These are phyloP conservation scores for Huntiella savannae DNA, from an alignment of 2,329 filamentous ascomycete species.

Conservation along the genomic window DNA sequence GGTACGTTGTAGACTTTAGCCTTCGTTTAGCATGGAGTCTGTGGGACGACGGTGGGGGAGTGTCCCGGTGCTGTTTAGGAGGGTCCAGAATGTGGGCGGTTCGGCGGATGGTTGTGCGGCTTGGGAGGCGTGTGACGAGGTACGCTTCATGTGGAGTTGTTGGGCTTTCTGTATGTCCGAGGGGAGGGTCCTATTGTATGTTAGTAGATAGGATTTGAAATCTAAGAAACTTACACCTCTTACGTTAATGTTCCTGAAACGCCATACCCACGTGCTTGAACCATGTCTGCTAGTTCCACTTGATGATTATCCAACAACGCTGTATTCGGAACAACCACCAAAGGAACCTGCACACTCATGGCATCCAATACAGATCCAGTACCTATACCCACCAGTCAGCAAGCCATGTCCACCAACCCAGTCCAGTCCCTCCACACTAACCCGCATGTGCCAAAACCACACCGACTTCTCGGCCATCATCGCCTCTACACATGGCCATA, in stretches of 20 bases:
- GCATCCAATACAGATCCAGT: conserved; percentile 79
- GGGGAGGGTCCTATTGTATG: background rate
- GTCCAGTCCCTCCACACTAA: conserved; percentile 23
- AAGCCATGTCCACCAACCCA: background rate
- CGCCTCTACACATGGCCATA: conserved; percentile 7
- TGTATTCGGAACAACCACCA: conserved; percentile 82
- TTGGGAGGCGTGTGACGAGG: background rate
- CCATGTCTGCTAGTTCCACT: conserved; percentile 60
- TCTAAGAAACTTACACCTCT: background rate
- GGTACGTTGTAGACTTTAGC: conserved; percentile 12
- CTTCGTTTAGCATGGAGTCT: no score
- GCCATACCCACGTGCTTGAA: conserved; percentile 26
- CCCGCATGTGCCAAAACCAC: conserved; percentile 80
- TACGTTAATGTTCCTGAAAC: conserved; percentile 7
- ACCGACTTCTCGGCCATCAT: conserved; percentile 32
- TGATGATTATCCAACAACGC: conserved; percentile 79
- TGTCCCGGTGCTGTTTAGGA: background rate
- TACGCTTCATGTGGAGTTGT: background rate
- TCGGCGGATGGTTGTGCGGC: background rate
- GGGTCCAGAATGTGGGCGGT: background rate
- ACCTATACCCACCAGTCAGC: conserved; percentile 29
- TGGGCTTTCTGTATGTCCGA: background rate
- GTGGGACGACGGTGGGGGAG: no score
- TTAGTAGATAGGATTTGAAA: background rate
- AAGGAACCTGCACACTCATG: conserved; percentile 49